Evolutionary conservation across 768 basidiomycete genomes (phyloP).

Genomic region (Leccinum broughii): DNA sequence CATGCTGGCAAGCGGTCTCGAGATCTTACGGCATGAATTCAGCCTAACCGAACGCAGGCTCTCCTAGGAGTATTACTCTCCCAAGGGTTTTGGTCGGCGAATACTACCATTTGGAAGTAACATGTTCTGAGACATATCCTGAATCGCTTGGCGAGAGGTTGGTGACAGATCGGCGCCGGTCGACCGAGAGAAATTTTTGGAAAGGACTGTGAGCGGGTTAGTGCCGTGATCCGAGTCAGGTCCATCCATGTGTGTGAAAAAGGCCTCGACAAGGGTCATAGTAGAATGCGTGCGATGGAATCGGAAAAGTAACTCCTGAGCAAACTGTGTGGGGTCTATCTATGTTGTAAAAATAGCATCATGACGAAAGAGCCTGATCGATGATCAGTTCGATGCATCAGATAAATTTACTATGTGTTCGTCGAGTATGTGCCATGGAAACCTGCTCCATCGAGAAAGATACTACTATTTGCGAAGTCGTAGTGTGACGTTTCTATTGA

Average conservation of each 20-base stretch:
- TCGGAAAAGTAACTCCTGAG: not conserved
- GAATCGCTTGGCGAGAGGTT: not conserved
- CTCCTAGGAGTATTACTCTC: not conserved
- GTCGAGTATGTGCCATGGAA: not conserved
- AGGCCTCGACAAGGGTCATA: too few species aligned
- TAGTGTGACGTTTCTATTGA: too few species aligned
- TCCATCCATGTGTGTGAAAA: too few species aligned
- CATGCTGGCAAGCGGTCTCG: not conserved
- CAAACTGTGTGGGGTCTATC: conserved; percentile 1
- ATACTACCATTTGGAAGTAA: not conserved
- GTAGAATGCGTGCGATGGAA: too few species aligned
- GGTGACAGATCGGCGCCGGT: not conserved
- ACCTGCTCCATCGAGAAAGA: conserved; percentile 1
- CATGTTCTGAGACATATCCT: not conserved
- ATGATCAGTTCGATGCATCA: not conserved
- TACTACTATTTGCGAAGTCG: too few species aligned
- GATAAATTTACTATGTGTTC: not conserved
- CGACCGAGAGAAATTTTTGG: not conserved
- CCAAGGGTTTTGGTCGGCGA: not conserved
- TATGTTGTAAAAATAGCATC: not conserved
- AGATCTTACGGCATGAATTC: not conserved
- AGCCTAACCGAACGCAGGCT: not conserved
- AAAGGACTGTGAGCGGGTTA: not conserved
- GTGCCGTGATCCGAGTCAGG: too few species aligned
- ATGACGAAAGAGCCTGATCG: not conserved